A percentile compares a stretch with the other conserved stretches of the same genome.
phyloP scores from a whole-genome alignment of 768 basidiomycete genomes.

The Boletus rubroflammeus region DNA sequence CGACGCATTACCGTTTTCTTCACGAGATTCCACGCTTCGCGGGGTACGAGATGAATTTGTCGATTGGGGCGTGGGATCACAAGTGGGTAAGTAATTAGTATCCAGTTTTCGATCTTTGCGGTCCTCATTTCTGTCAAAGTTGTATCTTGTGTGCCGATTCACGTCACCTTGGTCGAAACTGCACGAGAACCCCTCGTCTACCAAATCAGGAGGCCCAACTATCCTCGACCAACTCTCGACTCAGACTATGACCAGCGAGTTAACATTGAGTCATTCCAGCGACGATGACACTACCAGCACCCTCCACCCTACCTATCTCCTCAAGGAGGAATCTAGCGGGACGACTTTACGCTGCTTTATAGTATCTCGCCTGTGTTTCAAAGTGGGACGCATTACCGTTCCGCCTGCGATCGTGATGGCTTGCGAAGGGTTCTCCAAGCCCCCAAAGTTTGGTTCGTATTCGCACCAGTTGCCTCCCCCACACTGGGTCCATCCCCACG shows the following conservation, averaged over 20 bases:
- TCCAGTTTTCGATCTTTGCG: not conserved
- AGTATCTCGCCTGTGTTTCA: not conserved
- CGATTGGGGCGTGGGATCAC: not conserved
- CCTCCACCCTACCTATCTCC: not conserved
- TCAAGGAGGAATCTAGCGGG: not conserved
- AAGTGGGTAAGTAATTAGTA: not conserved
- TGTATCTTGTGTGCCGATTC: not conserved
- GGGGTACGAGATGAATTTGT: constrained; percentile 10
- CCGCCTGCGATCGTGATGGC: not conserved
- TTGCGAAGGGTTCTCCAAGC: not conserved
- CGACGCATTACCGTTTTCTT: constrained; percentile 16
- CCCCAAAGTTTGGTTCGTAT: not conserved
- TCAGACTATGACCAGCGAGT: not conserved
- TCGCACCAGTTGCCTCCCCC: not conserved
- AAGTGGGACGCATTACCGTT: not conserved
- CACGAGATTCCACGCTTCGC: constrained; percentile 15
- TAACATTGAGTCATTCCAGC: not conserved
- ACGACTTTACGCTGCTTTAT: not conserved
- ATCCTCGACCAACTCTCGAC: not conserved
- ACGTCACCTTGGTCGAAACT: not conserved
- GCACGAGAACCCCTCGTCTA: not conserved
- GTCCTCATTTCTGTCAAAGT: not conserved
- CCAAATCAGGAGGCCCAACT: not conserved
- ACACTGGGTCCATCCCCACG: not conserved
- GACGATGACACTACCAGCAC: not conserved